Evolutionary conservation across 768 basidiomycete species (phyloP), one percentile per base, ranked within the genome.

Genomic region (Rhodotorula sphaerocarpa): DNA sequence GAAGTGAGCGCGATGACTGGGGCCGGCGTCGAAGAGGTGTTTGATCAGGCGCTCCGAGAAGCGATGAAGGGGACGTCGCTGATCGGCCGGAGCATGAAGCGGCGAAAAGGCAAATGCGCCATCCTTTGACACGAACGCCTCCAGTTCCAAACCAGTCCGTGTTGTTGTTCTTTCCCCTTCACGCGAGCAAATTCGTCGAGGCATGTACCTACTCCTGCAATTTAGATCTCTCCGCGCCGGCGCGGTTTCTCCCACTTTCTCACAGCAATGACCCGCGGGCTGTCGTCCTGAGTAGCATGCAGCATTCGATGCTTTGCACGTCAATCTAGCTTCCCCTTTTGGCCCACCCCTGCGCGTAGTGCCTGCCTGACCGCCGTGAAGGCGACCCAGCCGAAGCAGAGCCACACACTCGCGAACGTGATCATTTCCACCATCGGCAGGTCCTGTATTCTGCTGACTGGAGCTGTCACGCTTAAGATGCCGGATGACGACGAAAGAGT

Each of bases 1-100:
- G 93, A 99, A 75, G 97, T 95, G 76, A 88, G 86, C 39, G 88
- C 92, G 50, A 96, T 93, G 79, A 85, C 83, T n/a, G 89, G 91
- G 7, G 78, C 77, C 21, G 90, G 90, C 51, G 89, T 97, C 47
- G 84, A 88, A 67, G 90, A 92, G 50, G 92, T 97, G 42, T 97
- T 99, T 75, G 80, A 84, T 44, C 80, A 86, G 20, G 95, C 95
- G 10, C 77, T 97, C 63, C 31, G 45, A 75, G 90, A 96, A 79
- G 89, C 89, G 72, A 81, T 96, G 83, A 85, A 80, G 68, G 83
- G 86, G 84, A 82, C 83, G 36, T 80, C 75, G 79, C 82, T 73
- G 61, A 34, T 50, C 41, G 52, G 42, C 31, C 39, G 25, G 50
- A 51, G 33, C 25, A 44, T 3, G 45, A 44, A 23, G n/a, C 39